Evolutionary conservation across 345 rosid genomes (phyloP), one percentile per base, ranked within the genome.

Genomic region (Laguncularia racemosa): DNA sequence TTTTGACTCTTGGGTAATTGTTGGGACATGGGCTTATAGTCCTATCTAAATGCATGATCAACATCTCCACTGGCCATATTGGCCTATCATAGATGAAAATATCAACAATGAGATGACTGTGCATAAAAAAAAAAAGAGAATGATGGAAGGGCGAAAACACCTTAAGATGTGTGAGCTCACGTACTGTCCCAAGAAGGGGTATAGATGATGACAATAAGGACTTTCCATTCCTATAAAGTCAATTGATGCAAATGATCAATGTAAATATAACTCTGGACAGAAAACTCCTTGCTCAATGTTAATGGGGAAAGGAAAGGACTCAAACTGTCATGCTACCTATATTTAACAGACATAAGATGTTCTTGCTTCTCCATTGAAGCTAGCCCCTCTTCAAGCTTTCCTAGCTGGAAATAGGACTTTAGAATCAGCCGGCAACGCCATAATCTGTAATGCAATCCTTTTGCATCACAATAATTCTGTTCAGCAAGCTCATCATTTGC

Each of bases 361-460:
- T 64, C 88, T 61, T 74, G 89, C 74, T 77, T 87, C 65, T 95
- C 89, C 52, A 93, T 71, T 51, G 79, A 79, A 63, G 70, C 68
- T 64, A 81, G 71, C 44, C 90, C 97, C 64, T 89, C 96, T 76
- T 87, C 99, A 57, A 90, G 92, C 81, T 60, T 87, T 76, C 99
- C 99, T 62, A 85, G 75, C 53, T 80, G 65, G 73, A 89, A 88
- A 67, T 84, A 78, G 54, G 97, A 93, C 67, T 78, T 87, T 66
- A 88, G 73, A 60, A 77, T 78, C 67, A 85, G 59, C 58, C 67
- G 57, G 62, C 80, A 79, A 48, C 85, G 82, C 99, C 96, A 93
- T 54, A 78, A 53, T 74, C 75, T 71, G 58, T 76, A 83, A 51
- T 72, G 72, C 19, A 72, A 59, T 60, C 72, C 83, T 64, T 69